Evolutionary conservation across 2,329 filamentous ascomycete species (phyloP).

Genomic region (Aspergillus transmontanensis): DNA sequence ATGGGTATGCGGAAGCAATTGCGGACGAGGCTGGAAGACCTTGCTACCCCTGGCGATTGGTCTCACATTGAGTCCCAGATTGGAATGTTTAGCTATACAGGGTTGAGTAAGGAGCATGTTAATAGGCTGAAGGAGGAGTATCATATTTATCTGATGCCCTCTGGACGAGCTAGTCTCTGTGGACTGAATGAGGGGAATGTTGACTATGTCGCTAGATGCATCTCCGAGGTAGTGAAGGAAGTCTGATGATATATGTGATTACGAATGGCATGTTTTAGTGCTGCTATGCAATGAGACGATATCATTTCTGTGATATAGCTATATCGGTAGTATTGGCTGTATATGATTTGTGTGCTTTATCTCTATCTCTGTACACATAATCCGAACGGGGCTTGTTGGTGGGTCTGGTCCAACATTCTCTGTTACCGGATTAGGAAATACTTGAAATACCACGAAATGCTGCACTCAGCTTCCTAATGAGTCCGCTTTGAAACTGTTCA

Average conservation of each 20-base stretch:
- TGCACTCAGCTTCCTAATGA: too few relatives aligned
- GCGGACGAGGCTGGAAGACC: conserved; percentile 24
- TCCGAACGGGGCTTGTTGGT: too few relatives aligned
- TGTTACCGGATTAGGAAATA: too few relatives aligned
- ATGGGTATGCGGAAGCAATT: conserved; percentile 38
- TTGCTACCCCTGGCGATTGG: conserved; percentile 33
- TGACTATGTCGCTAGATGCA: conserved; percentile 18
- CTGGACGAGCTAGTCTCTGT: conserved; percentile 37
- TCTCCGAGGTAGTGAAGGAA: neutral
- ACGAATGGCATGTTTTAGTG: neutral
- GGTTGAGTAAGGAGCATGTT: conserved; percentile 36
- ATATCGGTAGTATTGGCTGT: too few relatives aligned
- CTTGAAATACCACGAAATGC: too few relatives aligned
- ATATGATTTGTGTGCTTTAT: too few relatives aligned
- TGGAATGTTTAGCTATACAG: conserved; percentile 47
- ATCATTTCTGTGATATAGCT: neutral
- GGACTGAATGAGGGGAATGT: conserved; percentile 32
- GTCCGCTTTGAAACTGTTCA: too few relatives aligned
- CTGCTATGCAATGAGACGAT: neutral
- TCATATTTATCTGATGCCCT: conserved; percentile 41
- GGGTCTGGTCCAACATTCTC: too few relatives aligned
- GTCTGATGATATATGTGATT: neutral
- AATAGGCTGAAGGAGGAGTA: conserved; percentile 29
- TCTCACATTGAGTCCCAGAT: conserved; percentile 36
- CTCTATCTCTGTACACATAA: too few relatives aligned